A percentile compares a stretch with the other conserved stretches of the same genome.
Conservation (phyloP, 108 stramenopile genomes). For the Fragilaria crotonensis region DNA sequence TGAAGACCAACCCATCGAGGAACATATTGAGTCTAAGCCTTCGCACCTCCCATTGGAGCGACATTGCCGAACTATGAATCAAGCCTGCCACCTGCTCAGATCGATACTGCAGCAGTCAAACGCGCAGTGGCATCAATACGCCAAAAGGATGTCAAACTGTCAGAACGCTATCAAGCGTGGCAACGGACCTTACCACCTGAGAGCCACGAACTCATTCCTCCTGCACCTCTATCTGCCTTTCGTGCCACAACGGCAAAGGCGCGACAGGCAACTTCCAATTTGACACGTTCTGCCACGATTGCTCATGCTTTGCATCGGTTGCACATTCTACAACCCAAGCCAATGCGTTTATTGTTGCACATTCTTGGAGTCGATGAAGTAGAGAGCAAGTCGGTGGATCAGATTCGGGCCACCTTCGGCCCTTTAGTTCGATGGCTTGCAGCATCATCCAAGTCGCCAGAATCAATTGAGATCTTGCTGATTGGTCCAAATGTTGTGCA, state of each 20-base stretch:
- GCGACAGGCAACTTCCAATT: constrained; percentile 43
- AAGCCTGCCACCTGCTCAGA: constrained; percentile 1
- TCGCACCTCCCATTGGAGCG: not conserved
- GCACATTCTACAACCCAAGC: constrained; percentile 19
- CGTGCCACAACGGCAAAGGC: constrained; percentile 47
- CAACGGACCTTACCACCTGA: not conserved
- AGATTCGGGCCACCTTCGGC: constrained; percentile 41
- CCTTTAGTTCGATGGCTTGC: constrained; percentile 68
- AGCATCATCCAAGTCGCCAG: constrained; percentile 1
- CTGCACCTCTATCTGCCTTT: constrained; percentile 44
- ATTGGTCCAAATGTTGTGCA: constrained; percentile 52
- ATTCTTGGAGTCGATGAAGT: constrained; percentile 72
- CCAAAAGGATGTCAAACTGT: constrained; percentile 1
- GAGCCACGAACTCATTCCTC: constrained; percentile 41
- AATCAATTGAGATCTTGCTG: constrained; percentile 36
- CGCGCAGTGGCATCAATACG: constrained; percentile 16
- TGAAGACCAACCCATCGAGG: no score
- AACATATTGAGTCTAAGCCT: no score
- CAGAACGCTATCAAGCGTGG: not conserved
- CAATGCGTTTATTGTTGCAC: constrained; percentile 42
- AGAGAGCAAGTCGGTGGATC: constrained; percentile 59
- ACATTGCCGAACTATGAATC: constrained; percentile 1
- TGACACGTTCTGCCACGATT: constrained; percentile 67
- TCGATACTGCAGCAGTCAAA: constrained; percentile 18
- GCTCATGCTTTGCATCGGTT: constrained; percentile 61